A percentile compares a stretch with the other conserved stretches of the same genome.
Evolutionary conservation across 2,329 filamentous ascomycete genomes (phyloP).

Genomic region (Fusarium subglutinans): DNA sequence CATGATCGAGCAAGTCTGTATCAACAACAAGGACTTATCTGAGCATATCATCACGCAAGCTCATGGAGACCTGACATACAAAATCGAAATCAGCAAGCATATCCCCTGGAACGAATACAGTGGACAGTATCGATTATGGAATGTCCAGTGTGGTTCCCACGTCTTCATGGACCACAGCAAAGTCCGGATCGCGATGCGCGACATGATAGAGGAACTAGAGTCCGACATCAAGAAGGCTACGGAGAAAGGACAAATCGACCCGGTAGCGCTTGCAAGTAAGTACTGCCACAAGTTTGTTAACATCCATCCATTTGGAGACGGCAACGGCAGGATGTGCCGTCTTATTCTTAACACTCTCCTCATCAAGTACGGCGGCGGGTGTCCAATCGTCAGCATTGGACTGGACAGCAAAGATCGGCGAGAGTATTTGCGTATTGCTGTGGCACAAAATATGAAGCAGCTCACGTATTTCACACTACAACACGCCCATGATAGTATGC

Average conservation of each 20-base stretch:
- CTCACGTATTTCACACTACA: not conserved
- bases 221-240: not conserved
- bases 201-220: not conserved
- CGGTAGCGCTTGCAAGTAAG: constrained; percentile 29
- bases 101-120: constrained; percentile 19
- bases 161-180: not conserved
- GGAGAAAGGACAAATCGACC: not conserved
- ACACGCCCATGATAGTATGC: not conserved
- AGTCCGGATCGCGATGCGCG: not conserved
- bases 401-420: not conserved
- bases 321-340: constrained; percentile 48
- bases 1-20: constrained; percentile 19
- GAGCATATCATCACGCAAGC: constrained; percentile 38
- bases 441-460: not conserved
- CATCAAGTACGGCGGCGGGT: constrained; percentile 28
- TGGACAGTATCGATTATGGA: constrained; percentile 38
- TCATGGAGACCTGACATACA: constrained; percentile 32
- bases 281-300: constrained; percentile 45
- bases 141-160: constrained; percentile 17
- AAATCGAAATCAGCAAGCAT: not conserved
- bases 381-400: not conserved
- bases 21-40: constrained; percentile 7
- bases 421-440: not conserved
- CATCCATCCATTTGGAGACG: constrained; percentile 50
- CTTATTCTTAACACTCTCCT: constrained; percentile 48